Percentiles rank a stretch among this genome's conserved stretches.
Conservation (phyloP, 805 yeast genomes). For the Suhomyces pyralidae region DNA sequence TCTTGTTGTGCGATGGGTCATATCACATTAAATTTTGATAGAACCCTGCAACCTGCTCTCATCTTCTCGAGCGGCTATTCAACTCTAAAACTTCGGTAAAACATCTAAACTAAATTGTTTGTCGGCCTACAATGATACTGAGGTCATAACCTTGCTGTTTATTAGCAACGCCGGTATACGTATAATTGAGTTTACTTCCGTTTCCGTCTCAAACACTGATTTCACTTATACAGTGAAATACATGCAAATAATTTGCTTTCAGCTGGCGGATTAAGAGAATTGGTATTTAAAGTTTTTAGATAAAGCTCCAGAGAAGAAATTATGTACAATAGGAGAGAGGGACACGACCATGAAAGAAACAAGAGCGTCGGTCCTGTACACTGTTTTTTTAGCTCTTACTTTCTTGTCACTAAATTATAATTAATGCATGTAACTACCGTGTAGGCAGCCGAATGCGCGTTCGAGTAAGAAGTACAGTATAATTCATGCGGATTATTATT, state of each 20-base stretch:
- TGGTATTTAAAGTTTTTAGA: not conserved
- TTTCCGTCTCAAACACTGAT: not conserved
- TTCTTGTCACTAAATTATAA: not conserved
- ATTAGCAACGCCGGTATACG: not conserved
- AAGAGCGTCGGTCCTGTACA: not conserved
- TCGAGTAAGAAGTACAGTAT: not conserved
- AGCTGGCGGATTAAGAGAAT: not conserved
- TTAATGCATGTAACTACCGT: not conserved
- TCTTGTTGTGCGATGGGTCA: not conserved
- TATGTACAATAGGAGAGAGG: not conserved
- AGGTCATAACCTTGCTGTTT: not conserved
- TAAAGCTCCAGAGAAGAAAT: not conserved
- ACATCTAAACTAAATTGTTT: too few relatives aligned
- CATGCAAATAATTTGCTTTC: not conserved
- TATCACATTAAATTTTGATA: too few relatives aligned
- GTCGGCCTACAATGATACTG: not conserved
- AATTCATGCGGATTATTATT: not conserved
- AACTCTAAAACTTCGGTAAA: not conserved
- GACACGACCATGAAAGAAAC: not conserved
- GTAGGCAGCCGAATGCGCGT: not conserved
- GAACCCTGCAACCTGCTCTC: not conserved
- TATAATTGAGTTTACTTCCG: not conserved
- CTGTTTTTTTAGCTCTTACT: not conserved
- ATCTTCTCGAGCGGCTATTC: not conserved
- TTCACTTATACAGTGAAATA: too few relatives aligned